Evolutionary conservation across 106 monocot genomes (phyloP).

Genomic region (Acorus gramineus): DNA sequence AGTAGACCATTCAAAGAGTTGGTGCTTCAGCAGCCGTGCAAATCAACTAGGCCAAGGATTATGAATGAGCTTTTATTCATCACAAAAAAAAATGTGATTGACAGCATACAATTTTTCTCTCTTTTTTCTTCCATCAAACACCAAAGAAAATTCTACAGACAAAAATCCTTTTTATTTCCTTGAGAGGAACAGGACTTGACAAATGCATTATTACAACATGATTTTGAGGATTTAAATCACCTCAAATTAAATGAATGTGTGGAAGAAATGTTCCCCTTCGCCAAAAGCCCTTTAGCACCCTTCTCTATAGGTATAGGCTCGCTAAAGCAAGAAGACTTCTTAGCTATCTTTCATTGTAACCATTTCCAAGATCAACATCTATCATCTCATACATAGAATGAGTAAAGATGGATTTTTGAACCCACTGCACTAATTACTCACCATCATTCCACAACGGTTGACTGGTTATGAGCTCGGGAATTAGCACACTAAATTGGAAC

Average conservation of each 20-base stretch:
- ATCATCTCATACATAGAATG: slow-evolving; percentile 79
- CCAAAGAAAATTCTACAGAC: no score
- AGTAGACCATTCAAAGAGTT: no score
- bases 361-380: slow-evolving; percentile 78
- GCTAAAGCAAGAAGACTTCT: slow-evolving; percentile 55
- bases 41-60: no score
- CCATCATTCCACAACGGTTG: slow-evolving; percentile 60
- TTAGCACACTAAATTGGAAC: slow-evolving; percentile 75
- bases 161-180: no score
- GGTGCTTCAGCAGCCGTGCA: no score
- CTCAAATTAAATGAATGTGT: neutral
- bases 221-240: neutral
- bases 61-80: no score
- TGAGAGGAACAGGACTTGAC: no score
- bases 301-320: slow-evolving; percentile 67
- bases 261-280: neutral
- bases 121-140: no score
- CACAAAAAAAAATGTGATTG: no score
- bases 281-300: slow-evolving; percentile 6
- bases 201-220: no score
- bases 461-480: slow-evolving; percentile 84
- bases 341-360: slow-evolving; percentile 65
- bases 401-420: slow-evolving; percentile 47
- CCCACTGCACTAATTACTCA: slow-evolving; percentile 64
- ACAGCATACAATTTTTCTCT: no score